Base-by-base conservation (phyloP, 2,329 filamentous ascomycete genomes). In the Aphanocladium album region DNA sequence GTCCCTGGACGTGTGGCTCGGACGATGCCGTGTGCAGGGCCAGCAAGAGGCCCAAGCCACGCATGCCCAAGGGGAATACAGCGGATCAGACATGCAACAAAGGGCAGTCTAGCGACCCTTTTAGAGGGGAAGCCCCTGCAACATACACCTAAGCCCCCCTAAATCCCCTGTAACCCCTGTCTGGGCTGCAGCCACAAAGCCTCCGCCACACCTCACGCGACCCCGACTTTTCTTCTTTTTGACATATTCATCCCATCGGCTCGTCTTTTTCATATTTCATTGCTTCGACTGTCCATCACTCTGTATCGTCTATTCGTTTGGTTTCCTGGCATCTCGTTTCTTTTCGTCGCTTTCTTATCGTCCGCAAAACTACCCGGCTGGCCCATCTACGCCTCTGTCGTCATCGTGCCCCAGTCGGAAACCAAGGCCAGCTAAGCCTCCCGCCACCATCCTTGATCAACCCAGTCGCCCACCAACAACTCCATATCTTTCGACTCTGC, bases 131-230 rank as follows among this genome's bases (percentile, higher is more conserved):
- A n/a, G n/a, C n/a, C n/a, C n/a, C n/a, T n/a, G n/a, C n/a, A n/a
- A n/a, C n/a, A n/a, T n/a, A n/a, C n/a, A n/a, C n/a, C n/a, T 12
- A 16, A 25, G 19, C 14, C 27, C 41, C 17, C n/a, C n/a, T n/a
- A n/a, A n/a, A n/a, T n/a, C n/a, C n/a, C n/a, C n/a, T n/a, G n/a
- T n/a, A n/a, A n/a, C n/a, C 30, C 30, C 37, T 11, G 21, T 16
- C 14, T 16, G 12, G 33, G 21, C 11, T 39, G 30, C 54, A 17
- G 54, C 45, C 54, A 49, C 54, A 49, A 30, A 37, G 16, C 43
- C 45, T 43, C 46, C 46, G 46, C 56, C 56, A 58, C 56, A 58
- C 35, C 56, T 58, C 56, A 58, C 37, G 46, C 56, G 56, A 58
- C 56, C 35, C 45, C 35, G 46, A 51, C 56, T 43, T 33, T 58